Conservation (phyloP, 176 grass and related monocot species). For the Musa schizocarpa region DNA sequence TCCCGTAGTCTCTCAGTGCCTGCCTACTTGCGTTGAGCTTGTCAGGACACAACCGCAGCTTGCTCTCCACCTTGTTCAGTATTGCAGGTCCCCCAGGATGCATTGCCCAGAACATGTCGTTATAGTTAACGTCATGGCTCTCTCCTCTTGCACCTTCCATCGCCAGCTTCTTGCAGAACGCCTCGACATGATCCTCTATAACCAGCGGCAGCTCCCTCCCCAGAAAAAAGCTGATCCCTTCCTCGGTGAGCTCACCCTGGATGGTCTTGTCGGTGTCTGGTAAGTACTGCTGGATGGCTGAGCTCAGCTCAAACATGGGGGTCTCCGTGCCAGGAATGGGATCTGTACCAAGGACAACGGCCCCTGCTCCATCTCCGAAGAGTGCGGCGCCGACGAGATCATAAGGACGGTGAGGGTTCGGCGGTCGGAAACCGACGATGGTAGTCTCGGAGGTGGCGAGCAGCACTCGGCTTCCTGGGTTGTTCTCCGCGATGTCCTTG, state of each 20-base stretch:
- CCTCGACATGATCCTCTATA: constrained; percentile 60
- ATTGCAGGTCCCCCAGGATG: constrained; percentile 79
- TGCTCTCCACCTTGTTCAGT: constrained; percentile 54
- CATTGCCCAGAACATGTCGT: constrained; percentile 73
- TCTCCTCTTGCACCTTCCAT: constrained; percentile 7
- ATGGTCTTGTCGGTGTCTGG: constrained; percentile 67
- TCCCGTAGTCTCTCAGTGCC: constrained; percentile 65
- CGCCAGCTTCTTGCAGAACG: constrained; percentile 63
- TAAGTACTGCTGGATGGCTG: constrained; percentile 63
- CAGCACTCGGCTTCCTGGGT: constrained; percentile 62
- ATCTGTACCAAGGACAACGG: constrained; percentile 57
- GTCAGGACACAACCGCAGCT: constrained; percentile 26
- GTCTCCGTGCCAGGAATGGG: constrained; percentile 42
- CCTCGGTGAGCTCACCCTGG: constrained; percentile 59
- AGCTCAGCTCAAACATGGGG: constrained; percentile 66
- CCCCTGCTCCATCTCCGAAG: constrained; percentile 79
- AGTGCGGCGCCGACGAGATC: constrained; percentile 80
- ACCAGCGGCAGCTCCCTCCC: constrained; percentile 63
- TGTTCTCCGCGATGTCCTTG: constrained; percentile 97
- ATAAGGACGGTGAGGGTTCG: constrained; percentile 60
- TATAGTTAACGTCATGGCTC: constrained; percentile 17
- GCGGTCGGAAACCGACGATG: constrained; percentile 69
- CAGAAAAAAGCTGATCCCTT: constrained; percentile 81
- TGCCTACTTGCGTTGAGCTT: constrained; percentile 57
- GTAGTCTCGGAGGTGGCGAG: constrained; percentile 78